Evolutionary conservation across 2,329 filamentous ascomycete genomes (phyloP).

Genomic region (Colletotrichum sp.): DNA sequence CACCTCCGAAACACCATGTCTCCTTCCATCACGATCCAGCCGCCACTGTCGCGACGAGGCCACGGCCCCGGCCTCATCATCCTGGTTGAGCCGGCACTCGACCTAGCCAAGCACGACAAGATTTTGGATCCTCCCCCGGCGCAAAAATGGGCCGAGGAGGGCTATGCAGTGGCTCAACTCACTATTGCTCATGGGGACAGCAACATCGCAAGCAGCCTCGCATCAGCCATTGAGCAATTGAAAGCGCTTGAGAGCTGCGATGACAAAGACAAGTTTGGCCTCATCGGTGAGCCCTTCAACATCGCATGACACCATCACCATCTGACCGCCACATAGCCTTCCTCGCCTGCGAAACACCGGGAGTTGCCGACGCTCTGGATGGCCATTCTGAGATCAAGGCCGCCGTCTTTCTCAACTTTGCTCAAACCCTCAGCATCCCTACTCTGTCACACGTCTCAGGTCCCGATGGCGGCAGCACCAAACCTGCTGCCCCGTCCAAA

Average conservation of each 20-base stretch:
- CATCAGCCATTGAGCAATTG: neutral
- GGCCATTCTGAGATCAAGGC: constrained; percentile 4
- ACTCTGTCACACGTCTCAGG: constrained; percentile 2
- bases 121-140: constrained; percentile 47
- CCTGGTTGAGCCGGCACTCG: constrained; percentile 18
- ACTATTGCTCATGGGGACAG: neutral
- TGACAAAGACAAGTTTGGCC: constrained; percentile 29
- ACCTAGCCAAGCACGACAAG: constrained; percentile 9
- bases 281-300: neutral
- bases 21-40: constrained; percentile 20
- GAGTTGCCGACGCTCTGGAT: neutral
- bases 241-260: constrained; percentile 24
- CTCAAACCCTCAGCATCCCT: neutral
- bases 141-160: constrained; percentile 76
- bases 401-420: constrained; percentile 11
- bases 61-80: constrained; percentile 36
- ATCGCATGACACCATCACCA: neutral
- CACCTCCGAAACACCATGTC: neutral
- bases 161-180: constrained; percentile 65
- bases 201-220: neutral
- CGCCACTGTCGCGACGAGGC: constrained; percentile 33
- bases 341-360: neutral
- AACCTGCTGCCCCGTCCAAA: neutral
- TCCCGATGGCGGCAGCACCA: neutral
- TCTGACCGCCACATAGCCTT: neutral